Base-by-base conservation (phyloP, 305 asterid species). In the Solanum hybrid region DNA sequence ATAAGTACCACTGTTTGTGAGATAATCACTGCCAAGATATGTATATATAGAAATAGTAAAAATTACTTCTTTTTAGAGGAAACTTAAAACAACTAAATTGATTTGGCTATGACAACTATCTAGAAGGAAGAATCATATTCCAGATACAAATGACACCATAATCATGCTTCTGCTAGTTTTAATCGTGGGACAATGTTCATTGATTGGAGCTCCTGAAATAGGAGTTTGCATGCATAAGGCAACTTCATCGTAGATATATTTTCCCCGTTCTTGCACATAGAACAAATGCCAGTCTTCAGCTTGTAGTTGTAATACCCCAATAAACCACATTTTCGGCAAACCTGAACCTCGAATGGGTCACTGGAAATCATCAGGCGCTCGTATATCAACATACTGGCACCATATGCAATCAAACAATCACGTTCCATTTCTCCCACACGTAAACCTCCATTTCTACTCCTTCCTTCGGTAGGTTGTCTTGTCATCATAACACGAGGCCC, bases 341-440 rank as follows among this genome's bases (percentile, higher is more conserved):
- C 99, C 96, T 96, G 99, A 92, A 93, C 99, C 92, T 96, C 99
- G 87, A 96, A 97, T 11, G 99, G 99, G 92, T 97, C 99, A 90
- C 99, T 97, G 32, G 99, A 96, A 90, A 96, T 10, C 99, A 97
- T 97, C 91, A 97, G 87, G 13, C 99, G 98, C 89, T 97, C 99
- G 37, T 95, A 94, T 92, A 95, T 92, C 89, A 97, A 91, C 98
- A 95, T 95, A 92, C 99, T 96, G 88, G 99, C 99, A 88, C 99
- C 99, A 93, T 96, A 97, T 16, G 99, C 99, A 94, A 97, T 95
- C 91, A 97, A 94, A 90, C 99, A 97, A 91, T 97, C 99, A 86
- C 99, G 99, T 91, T 97, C 99, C 99, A 97, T 97, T 91, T 97
- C 99, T 91, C 99, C 99, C 88, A 97, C 98, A 22, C 99, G 95